Evolutionary conservation across 306 rosid genomes (phyloP).

Genomic region (Rosa rugosa): DNA sequence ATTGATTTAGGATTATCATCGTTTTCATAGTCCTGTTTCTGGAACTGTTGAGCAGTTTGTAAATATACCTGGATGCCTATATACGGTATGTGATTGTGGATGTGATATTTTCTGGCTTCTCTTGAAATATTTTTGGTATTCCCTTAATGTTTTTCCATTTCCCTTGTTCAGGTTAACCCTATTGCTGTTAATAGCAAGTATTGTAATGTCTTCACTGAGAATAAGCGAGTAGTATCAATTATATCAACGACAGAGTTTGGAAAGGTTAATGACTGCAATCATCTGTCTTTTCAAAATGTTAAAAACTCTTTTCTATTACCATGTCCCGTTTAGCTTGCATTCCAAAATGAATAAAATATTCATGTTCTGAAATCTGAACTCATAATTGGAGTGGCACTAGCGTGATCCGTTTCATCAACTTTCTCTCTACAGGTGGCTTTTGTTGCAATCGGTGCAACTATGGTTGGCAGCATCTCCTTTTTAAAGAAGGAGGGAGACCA

Average conservation of each 20-base stretch:
- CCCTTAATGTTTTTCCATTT: constrained; percentile 3
- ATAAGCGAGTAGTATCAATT: constrained; percentile 80
- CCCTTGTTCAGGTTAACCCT: constrained; percentile 72
- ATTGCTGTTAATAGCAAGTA: constrained; percentile 98
- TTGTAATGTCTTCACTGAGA: constrained; percentile 96
- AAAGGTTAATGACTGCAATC: constrained; percentile 60
- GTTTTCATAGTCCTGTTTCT: constrained; percentile 86
- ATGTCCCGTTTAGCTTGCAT: not conserved
- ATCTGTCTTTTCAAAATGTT: constrained; percentile 17
- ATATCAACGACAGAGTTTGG: constrained; percentile 79
- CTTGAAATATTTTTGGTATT: not conserved
- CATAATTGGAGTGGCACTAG: not conserved
- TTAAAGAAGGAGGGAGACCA: constrained; percentile 65
- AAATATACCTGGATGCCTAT: constrained; percentile 83
- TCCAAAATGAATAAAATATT: not conserved
- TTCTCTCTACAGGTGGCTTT: constrained; percentile 72
- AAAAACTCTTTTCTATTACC: constrained; percentile 4
- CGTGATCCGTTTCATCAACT: not conserved
- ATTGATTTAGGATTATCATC: constrained; percentile 89
- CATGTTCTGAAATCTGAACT: not conserved
- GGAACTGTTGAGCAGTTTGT: constrained; percentile 71
- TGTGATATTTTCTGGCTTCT: constrained; percentile 9
- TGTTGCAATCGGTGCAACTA: constrained; percentile 96
- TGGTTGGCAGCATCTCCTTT: constrained; percentile 97
- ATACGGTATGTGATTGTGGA: constrained; percentile 61